Conservation (phyloP, 345 rosid genomes). For the Eutrema heterophyllum region DNA sequence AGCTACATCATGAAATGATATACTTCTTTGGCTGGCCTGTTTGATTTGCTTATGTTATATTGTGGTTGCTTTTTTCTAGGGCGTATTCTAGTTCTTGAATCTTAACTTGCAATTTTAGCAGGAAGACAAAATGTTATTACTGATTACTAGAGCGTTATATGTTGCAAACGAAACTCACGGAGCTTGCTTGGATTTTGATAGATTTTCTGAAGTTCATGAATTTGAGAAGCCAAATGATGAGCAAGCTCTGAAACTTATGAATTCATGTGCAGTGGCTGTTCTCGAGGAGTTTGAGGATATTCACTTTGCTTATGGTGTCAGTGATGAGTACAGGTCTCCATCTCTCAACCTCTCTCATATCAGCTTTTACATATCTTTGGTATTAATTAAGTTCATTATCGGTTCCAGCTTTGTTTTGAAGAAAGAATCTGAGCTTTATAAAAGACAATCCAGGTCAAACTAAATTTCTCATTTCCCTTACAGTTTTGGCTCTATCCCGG, state of each 20-base stretch:
- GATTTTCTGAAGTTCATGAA: constrained; percentile 77
- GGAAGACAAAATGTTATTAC: not conserved
- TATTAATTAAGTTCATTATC: constrained; percentile 12
- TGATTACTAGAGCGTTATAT: not conserved
- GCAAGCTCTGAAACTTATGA: constrained; percentile 88
- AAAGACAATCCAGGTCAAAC: constrained; percentile 61
- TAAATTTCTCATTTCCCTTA: not conserved
- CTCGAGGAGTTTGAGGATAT: constrained; percentile 67
- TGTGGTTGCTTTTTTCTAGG: not conserved
- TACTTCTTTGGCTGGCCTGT: constrained; percentile 1
- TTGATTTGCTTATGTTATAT: not conserved
- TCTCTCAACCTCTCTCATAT: constrained; percentile 6
- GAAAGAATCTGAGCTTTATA: constrained; percentile 52
- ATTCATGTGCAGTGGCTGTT: constrained; percentile 75
- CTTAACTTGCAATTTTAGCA: not conserved
- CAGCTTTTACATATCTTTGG: not conserved
- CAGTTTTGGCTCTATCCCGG: not conserved
- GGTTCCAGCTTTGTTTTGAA: constrained; percentile 69
- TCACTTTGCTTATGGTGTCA: constrained; percentile 73
- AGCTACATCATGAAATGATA: not conserved
- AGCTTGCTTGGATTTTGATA: constrained; percentile 39
- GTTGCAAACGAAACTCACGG: constrained; percentile 25
- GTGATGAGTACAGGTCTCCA: constrained; percentile 86
- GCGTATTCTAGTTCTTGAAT: constrained; percentile 1
- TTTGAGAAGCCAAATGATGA: constrained; percentile 90